Percentiles rank a stretch among this genome's conserved stretches.
Conservation (phyloP, 2,329 filamentous ascomycete genomes). For the Epichloe gansuensis region DNA sequence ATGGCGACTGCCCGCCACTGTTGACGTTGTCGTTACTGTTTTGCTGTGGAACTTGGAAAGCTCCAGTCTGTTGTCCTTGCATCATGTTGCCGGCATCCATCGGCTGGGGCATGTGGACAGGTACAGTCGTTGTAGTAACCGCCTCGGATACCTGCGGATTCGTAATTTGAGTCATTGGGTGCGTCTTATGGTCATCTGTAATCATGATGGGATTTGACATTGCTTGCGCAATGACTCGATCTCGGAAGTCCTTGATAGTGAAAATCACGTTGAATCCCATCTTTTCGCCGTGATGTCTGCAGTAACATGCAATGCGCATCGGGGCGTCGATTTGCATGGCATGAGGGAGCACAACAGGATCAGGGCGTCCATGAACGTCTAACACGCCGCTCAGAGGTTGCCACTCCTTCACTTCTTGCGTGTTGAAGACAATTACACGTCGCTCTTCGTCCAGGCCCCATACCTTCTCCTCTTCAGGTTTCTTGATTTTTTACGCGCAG, state of each 20-base stretch:
- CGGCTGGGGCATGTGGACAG: constrained; percentile 8
- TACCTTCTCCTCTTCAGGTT: constrained; percentile 79
- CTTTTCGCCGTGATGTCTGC: constrained; percentile 89
- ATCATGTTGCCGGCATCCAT: constrained; percentile 22
- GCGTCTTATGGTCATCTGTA: constrained; percentile 94
- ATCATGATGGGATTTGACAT: constrained; percentile 89
- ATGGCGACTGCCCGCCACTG: constrained; percentile 31
- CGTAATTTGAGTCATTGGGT: constrained; percentile 25
- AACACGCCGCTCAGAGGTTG: constrained; percentile 45
- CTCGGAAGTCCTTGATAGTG: constrained; percentile 74
- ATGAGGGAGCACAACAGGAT: constrained; percentile 38
- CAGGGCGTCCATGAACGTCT: constrained; percentile 28
- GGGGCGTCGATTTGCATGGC: constrained; percentile 72
- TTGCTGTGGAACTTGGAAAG: constrained; percentile 41
- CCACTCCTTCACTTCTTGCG: constrained; percentile 77
- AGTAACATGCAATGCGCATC: constrained; percentile 97
- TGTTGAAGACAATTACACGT: constrained; percentile 85
- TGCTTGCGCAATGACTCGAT: constrained; percentile 68
- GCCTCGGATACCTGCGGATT: constrained; percentile 18
- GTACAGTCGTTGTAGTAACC: constrained; percentile 12
- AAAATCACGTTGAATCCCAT: constrained; percentile 87
- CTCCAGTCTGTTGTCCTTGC: constrained; percentile 18
- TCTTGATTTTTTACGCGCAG: constrained; percentile 83
- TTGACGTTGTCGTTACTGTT: constrained; percentile 51
- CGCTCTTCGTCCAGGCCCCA: constrained; percentile 73